These are phyloP conservation scores for Fagopyrum tataricum DNA, from an alignment of 148 eudicot genomes.

Conservation along the genomic window DNA sequence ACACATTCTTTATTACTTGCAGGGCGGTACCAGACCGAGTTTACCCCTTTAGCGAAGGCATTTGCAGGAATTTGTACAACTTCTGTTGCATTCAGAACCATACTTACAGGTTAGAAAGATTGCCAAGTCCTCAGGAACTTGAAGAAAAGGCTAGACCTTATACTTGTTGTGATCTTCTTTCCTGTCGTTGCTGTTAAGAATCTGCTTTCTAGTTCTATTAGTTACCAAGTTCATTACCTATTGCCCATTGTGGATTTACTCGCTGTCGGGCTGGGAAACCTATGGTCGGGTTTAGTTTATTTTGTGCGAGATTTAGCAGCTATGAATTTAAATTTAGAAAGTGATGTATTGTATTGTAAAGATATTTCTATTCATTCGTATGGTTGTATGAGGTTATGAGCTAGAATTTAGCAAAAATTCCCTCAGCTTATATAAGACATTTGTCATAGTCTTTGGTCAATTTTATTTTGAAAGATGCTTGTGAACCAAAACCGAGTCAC, in stretches of 20 bases:
- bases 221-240: background rate
- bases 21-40: slow-evolving; percentile 83
- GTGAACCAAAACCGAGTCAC: too few relatives aligned
- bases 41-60: slow-evolving; percentile 83
- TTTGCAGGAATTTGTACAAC: slow-evolving; percentile 61
- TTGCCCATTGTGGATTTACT: background rate
- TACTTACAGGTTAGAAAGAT: slow-evolving; percentile 50
- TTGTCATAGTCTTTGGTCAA: too few relatives aligned
- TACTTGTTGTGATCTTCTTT: slow-evolving; percentile 52
- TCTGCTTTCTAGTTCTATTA: slow-evolving; percentile 1
- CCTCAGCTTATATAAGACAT: too few relatives aligned
- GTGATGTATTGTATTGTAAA: too few relatives aligned
- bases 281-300: background rate
- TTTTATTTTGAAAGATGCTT: too few relatives aligned
- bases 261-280: background rate
- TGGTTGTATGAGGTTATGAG: too few relatives aligned
- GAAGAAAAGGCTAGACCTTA: slow-evolving; percentile 61
- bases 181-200: slow-evolving; percentile 72
- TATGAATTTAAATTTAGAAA: background rate
- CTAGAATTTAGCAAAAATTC: too few relatives aligned
- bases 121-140: slow-evolving; percentile 69
- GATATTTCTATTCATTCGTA: too few relatives aligned
- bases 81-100: slow-evolving; percentile 58
- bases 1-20: slow-evolving; percentile 21
- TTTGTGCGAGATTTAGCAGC: background rate